These are phyloP conservation scores for Erodium maritimum DNA, from an alignment of 345 rosid genomes.

Conservation along the genomic window DNA sequence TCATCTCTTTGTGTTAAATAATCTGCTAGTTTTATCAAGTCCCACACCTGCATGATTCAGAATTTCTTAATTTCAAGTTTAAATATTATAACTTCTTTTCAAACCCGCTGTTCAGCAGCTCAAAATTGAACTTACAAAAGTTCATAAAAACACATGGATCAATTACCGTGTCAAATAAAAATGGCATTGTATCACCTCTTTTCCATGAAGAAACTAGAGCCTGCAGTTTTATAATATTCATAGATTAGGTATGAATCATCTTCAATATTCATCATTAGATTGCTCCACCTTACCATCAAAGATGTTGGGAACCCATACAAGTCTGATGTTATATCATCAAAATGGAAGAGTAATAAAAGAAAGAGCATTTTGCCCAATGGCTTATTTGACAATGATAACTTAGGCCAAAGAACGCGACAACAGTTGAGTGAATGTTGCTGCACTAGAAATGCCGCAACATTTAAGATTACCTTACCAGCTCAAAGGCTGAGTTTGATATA, in stretches of 20 bases:
- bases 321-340: too few relatives aligned
- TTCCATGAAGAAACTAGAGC: conserved; percentile 84
- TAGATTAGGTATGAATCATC: conserved; percentile 5
- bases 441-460: too few relatives aligned
- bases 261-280: background rate
- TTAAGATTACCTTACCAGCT: too few relatives aligned
- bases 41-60: conserved; percentile 54
- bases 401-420: background rate
- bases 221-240: conserved; percentile 29
- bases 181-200: conserved; percentile 80
- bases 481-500: too few relatives aligned
- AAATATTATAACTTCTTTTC: too few relatives aligned
- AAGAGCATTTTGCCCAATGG: too few relatives aligned
- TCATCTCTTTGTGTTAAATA: conserved; percentile 67
- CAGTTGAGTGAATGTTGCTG: background rate
- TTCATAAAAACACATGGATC: conserved; percentile 8
- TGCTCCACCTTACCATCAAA: background rate
- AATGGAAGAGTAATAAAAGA: too few relatives aligned
- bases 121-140: too few relatives aligned
- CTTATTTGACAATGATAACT: background rate
- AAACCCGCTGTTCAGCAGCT: too few relatives aligned
- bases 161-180: conserved; percentile 69
- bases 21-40: conserved; percentile 77
- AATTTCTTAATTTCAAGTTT: background rate
- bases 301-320: background rate